Conservation (phyloP, 2,329 filamentous ascomycete genomes). For the Mycogone perniciosa region DNA sequence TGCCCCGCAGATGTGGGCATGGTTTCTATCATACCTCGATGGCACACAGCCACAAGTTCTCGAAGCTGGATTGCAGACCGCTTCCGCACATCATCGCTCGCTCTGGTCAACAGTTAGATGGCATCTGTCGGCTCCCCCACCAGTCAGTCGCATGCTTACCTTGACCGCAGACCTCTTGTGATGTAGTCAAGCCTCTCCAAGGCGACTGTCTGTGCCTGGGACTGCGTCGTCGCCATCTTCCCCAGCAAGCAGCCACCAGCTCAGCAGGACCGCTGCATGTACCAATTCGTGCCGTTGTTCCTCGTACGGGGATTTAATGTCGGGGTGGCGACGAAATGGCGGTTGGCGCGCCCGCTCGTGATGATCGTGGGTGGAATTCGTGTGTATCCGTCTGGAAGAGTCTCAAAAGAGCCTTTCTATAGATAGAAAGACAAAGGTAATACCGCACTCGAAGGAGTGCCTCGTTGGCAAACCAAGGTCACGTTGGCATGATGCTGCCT, state of each 20-base stretch:
- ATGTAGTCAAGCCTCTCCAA: conserved; percentile 50
- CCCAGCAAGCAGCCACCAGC: conserved; percentile 20
- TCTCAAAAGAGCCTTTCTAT: not conserved
- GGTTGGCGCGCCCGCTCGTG: not conserved
- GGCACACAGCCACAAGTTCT: conserved; percentile 48
- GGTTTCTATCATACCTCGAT: conserved; percentile 40
- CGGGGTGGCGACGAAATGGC: not conserved
- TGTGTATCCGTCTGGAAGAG: too few species aligned
- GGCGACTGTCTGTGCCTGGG: conserved; percentile 44
- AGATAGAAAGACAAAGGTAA: not conserved
- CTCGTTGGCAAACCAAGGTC: conserved; percentile 10
- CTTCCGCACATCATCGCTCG: conserved; percentile 44
- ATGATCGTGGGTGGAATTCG: not conserved
- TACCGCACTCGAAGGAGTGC: conserved; percentile 9
- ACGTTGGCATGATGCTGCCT: conserved; percentile 11
- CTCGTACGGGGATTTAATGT: not conserved
- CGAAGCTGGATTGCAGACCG: conserved; percentile 48
- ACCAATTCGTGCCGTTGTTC: conserved; percentile 1
- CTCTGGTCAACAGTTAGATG: conserved; percentile 17
- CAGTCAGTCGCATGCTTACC: conserved; percentile 31
- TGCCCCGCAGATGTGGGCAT: not conserved
- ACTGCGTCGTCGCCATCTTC: conserved; percentile 26
- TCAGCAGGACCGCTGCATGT: conserved; percentile 9
- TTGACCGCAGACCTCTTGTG: conserved; percentile 49
- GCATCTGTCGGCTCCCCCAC: not conserved